Base-by-base conservation (phyloP, 2,329 filamentous ascomycete genomes). In the Scortechinia acanthostroma region DNA sequence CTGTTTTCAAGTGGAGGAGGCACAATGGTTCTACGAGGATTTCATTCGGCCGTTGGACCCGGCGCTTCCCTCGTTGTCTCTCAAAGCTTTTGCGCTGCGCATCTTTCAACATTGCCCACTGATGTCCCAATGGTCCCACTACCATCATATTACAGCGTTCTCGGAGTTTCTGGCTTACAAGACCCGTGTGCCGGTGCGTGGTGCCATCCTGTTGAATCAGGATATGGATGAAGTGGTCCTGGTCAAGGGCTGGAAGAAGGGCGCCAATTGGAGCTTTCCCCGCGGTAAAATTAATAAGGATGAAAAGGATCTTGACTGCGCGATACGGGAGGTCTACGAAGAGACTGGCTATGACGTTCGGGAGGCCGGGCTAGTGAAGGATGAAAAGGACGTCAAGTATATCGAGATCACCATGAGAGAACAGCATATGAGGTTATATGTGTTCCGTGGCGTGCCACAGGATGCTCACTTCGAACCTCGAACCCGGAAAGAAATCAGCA, bases 21-120 rank as follows among this genome's bases (percentile, higher is more conserved):
- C 93, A 56, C 94, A 98, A 81, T 98, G 93, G 93, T 98, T 95
- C 68, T 98, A 98, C 78, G 93, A 98, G 73, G 93, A 98, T 66
- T 98, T 98, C 61, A 89, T 98, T 62, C 88, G 93, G 42, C 91
- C 91, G 30, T 73, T 93, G 51, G 87, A 96, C 64, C 84, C 90
- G 44, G 76, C 76, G 30, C 75, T 98, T 10, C 93, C 93, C 3
- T 90, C 86, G 46, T 85, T 97, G 73, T 80, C 83, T 42, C 76
- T 98, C 23, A 83, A 88, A 53, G 82, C 76, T 44, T 98, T 98
- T 65, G 91, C 88, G 55, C 73, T 95, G 48, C 80, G 85, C 54
- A 94, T 98, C 55, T 96, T 97, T 62, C 83, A 91, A 55, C 91
- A 96, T 60, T 97, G 91, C 55, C 93, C 93, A 22, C 74, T 97